Percentiles rank a stretch among this genome's conserved stretches.
Conservation (phyloP, 176 grass and related monocot species). For the Avena sativa region DNA sequence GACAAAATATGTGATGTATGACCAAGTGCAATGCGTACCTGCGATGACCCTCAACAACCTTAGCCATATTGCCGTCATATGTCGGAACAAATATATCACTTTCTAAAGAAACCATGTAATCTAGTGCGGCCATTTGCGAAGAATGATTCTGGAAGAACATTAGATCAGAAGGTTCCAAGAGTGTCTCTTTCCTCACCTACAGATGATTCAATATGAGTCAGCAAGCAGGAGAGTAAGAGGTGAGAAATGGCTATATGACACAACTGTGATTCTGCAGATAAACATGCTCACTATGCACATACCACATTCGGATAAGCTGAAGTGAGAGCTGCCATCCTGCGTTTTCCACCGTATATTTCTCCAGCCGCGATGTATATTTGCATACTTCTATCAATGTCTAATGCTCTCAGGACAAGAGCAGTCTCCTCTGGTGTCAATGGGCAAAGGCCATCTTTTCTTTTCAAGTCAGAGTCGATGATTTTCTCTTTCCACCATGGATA, state of each 20-base stretch:
- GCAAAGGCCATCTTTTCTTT: conserved; percentile 89
- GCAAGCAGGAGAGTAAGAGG: background rate
- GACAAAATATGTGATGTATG: background rate
- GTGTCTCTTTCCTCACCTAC: conserved; percentile 90
- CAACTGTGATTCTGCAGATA: background rate
- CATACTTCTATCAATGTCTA: conserved; percentile 76
- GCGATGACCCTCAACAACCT: conserved; percentile 93
- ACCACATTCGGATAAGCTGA: conserved; percentile 91
- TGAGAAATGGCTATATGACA: background rate
- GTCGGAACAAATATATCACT: conserved; percentile 96
- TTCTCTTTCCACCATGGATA: conserved; percentile 99
- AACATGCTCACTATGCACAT: conserved; percentile 17
- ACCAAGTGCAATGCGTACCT: conserved; percentile 57
- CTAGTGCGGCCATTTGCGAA: conserved; percentile 95
- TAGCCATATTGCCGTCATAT: conserved; percentile 97
- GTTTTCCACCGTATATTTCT: conserved; percentile 82
- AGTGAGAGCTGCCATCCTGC: conserved; percentile 78
- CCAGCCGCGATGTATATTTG: conserved; percentile 96
- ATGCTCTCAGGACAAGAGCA: conserved; percentile 78
- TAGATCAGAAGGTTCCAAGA: conserved; percentile 74
- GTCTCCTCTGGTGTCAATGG: conserved; percentile 95
- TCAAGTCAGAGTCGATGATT: conserved; percentile 79
- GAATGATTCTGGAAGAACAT: conserved; percentile 98
- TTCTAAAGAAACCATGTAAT: conserved; percentile 93
- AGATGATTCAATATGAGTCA: conserved; percentile 24